Base-by-base conservation (phyloP, 305 asterid species). In the Galium porrigens region DNA sequence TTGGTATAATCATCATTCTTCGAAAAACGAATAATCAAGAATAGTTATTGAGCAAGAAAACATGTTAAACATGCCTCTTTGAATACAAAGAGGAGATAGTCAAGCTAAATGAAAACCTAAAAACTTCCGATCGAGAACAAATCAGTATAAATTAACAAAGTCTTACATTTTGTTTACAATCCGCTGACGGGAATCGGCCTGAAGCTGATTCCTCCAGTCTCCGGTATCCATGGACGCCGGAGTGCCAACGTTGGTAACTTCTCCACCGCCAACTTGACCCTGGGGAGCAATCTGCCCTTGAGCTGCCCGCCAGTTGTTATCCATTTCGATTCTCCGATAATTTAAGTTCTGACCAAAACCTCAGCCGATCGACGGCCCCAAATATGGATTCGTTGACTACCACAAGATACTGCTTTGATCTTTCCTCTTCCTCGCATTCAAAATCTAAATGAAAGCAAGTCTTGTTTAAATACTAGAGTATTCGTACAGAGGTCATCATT, bases 151-250 rank as follows among this genome's bases (percentile, higher is more conserved):
- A 6, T 17, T 6, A 51, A 51, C 9, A 18, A 15, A 37, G 36
- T 51, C 30, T 76, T 79, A 85, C 95, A 87, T 83, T 79, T 84
- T 86, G 69, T 78, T 86, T 4, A 82, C 97, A 58, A 87, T 87
- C 83, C 88, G 79, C 68, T 84, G 89, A 46, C 95, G 81, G 61
- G 86, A 79, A 70, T 85, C 89, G 0, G 80, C 74, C 54, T 75
- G 81, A 11, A 90, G 84, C 74, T 78, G 91, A 71, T 70, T 71
- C 80, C 89, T 79, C 97, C 97, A 90, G 70, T 84, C 91, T 34
- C 71, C 86, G 46, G 79, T 73, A 48, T 84, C 94, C 84, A 84
- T 77, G 5, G 74, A 42, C 55, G 73, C 66, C 32, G 53, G 53
- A 46, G 53, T 46, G 22, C 53, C 53, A n/a, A 46, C 22, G 22